phyloP scores from a whole-genome alignment of 2,329 filamentous ascomycete species.

The Rhynchosporium secalis region DNA sequence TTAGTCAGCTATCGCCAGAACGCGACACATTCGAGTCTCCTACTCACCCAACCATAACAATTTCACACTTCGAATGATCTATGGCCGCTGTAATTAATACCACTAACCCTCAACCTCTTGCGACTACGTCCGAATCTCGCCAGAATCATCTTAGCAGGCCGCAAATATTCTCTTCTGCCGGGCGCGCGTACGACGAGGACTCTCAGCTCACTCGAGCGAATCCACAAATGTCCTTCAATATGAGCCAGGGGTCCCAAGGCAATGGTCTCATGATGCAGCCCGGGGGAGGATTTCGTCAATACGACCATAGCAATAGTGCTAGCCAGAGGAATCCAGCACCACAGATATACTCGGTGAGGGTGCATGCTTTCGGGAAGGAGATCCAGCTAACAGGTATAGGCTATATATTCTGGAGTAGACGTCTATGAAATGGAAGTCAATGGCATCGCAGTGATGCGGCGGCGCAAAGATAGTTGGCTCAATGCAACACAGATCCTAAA shows the following conservation, averaged over 20 bases:
- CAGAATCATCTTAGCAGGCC: constrained; percentile 34
- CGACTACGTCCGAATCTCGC: constrained; percentile 35
- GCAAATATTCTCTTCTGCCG: constrained; percentile 27
- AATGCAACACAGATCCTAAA: constrained; percentile 99
- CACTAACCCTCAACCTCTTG: constrained; percentile 35
- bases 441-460: constrained; percentile 89
- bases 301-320: constrained; percentile 32
- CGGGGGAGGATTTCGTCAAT: constrained; percentile 37
- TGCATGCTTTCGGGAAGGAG: neutral
- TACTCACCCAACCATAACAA: neutral
- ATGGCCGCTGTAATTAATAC: constrained; percentile 36
- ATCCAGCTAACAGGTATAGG: constrained; percentile 47
- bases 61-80: constrained; percentile 14
- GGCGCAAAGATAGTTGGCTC: constrained; percentile 91
- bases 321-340: constrained; percentile 41
- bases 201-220: constrained; percentile 23
- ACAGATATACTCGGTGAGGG: constrained; percentile 62
- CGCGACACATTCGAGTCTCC: constrained; percentile 19
- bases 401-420: constrained; percentile 91
- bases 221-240: constrained; percentile 39
- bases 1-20: constrained; percentile 15
- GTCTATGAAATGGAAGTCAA: constrained; percentile 99
- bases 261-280: constrained; percentile 40
- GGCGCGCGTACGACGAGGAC: constrained; percentile 32
- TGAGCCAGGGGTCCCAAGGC: constrained; percentile 40